Conservation (phyloP, 805 yeast species). For the Sungouiozyma ichnusensis region DNA sequence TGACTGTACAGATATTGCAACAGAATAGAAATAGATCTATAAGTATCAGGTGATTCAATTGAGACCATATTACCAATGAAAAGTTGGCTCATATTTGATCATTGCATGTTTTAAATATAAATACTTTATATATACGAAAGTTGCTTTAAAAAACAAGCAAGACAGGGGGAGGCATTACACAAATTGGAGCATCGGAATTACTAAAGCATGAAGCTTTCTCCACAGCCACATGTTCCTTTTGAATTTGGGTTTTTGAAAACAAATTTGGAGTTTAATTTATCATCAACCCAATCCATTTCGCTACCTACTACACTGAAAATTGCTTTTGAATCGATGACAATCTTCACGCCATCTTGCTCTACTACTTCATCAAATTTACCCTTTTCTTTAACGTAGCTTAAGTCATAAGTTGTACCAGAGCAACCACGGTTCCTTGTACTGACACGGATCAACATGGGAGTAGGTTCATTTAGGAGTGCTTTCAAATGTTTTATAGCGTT, state of each 20-base stretch:
- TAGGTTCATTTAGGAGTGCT: constrained; percentile 63
- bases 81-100: too few relatives aligned
- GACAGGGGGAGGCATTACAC: too few relatives aligned
- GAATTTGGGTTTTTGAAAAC: constrained; percentile 93
- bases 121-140: neutral
- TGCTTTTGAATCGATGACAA: constrained; percentile 91
- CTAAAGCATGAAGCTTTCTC: constrained; percentile 96
- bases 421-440: constrained; percentile 97
- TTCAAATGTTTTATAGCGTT: constrained; percentile 65
- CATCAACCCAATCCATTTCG: constrained; percentile 98
- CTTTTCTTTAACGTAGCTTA: constrained; percentile 81
- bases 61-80: too few relatives aligned
- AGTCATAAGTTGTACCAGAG: constrained; percentile 84
- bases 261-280: constrained; percentile 77
- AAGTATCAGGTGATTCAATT: too few relatives aligned
- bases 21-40: too few relatives aligned
- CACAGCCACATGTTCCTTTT: constrained; percentile 97
- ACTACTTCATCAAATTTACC: constrained; percentile 94
- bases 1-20: too few relatives aligned
- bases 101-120: too few relatives aligned
- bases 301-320: constrained; percentile 91
- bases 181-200: too few relatives aligned
- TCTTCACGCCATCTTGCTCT: constrained; percentile 87
- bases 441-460: constrained; percentile 79
- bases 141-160: neutral